phyloP scores from a whole-genome alignment of 208 protist species.

The Trypanosoma congolense region DNA sequence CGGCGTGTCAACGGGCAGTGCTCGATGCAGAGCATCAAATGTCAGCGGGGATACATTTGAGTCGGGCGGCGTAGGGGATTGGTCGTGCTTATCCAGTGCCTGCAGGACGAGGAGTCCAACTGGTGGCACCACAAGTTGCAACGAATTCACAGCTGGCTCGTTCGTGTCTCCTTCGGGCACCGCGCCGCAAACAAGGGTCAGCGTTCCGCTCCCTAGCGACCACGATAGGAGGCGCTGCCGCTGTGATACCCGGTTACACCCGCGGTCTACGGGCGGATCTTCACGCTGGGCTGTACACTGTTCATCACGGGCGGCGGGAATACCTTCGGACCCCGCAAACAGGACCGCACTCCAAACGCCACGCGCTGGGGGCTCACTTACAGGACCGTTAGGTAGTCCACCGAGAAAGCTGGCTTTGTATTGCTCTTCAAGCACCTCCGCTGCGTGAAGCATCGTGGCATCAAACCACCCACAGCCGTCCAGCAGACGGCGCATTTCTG shows the following conservation, averaged over 20 bases:
- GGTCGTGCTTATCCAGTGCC: slow-evolving; percentile 30
- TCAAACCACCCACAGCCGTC: slow-evolving; percentile 42
- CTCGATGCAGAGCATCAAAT: slow-evolving; percentile 40
- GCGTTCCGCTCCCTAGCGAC: slow-evolving; percentile 13
- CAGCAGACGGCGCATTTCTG: slow-evolving; percentile 30
- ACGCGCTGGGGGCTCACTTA: neutral
- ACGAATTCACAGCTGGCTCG: neutral
- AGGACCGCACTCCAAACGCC: neutral
- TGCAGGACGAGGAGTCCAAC: slow-evolving; percentile 52
- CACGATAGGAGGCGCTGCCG: slow-evolving; percentile 27
- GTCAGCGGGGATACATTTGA: slow-evolving; percentile 14
- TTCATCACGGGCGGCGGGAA: neutral
- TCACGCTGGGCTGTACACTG: neutral
- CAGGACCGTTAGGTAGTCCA: neutral
- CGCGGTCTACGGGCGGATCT: neutral
- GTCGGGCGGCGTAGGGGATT: neutral
- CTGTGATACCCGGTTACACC: slow-evolving; percentile 4
- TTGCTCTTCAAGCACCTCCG: slow-evolving; percentile 51
- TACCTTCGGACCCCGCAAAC: neutral
- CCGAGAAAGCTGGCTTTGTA: slow-evolving; percentile 11
- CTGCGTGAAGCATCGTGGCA: slow-evolving; percentile 41
- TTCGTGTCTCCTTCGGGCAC: neutral
- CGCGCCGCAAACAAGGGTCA: slow-evolving; percentile 7
- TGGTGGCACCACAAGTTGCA: slow-evolving; percentile 40
- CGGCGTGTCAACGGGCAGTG: slow-evolving; percentile 35